Conservation (phyloP, 2,329 filamentous ascomycete genomes). For the Fusarium graminum region DNA sequence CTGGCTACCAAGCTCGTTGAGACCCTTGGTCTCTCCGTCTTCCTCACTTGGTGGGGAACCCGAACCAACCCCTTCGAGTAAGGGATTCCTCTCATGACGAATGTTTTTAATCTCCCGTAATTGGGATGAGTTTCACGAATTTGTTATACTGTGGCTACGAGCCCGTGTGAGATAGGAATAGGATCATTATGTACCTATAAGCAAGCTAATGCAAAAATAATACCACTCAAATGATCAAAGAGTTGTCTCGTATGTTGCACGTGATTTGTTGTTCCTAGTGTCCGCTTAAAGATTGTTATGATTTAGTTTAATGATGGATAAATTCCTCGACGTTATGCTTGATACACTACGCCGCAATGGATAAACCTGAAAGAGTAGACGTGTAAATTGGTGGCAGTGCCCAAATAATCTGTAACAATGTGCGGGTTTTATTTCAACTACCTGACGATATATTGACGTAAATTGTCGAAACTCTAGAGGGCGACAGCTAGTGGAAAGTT, state of each 20-base stretch:
- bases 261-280: neutral
- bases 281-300: too few relatives aligned
- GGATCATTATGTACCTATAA: conserved; percentile 39
- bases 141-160: conserved; percentile 30
- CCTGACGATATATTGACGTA: neutral
- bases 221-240: conserved; percentile 39
- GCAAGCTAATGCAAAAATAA: conserved; percentile 39
- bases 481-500: neutral
- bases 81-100: conserved; percentile 47
- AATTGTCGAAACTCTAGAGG: neutral
- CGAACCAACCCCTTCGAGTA: conserved; percentile 92
- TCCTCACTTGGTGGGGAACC: conserved; percentile 98
- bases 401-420: neutral
- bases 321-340: too few relatives aligned
- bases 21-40: conserved; percentile 90
- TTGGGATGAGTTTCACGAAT: conserved; percentile 36
- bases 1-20: conserved; percentile 88
- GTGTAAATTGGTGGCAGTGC: neutral
- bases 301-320: too few relatives aligned
- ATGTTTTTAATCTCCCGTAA: conserved; percentile 30
- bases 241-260: too few relatives aligned
- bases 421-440: neutral
- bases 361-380: neutral
- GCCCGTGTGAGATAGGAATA: conserved; percentile 40
- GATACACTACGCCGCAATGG: too few relatives aligned